Evolutionary conservation across 2,329 filamentous ascomycete genomes (phyloP).

Genomic region (Arthrobotrys musiformis): DNA sequence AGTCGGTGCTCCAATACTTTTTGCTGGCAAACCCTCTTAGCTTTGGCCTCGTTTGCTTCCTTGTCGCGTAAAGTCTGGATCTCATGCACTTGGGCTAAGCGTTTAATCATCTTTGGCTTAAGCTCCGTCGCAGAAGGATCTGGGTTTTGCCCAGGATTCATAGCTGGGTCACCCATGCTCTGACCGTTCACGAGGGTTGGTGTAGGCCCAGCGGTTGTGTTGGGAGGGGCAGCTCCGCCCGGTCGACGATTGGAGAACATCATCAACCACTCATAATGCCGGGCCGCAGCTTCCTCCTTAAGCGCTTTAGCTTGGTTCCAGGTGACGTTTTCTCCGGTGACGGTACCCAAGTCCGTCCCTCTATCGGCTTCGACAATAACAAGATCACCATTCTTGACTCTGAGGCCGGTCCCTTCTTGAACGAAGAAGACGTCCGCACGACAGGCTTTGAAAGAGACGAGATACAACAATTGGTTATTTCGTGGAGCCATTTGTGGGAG

Average conservation of each 20-base stretch:
- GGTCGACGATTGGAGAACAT: conserved; percentile 83
- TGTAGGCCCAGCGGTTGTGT: conserved; percentile 31
- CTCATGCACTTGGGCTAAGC: conserved; percentile 90
- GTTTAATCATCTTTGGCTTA: conserved; percentile 96
- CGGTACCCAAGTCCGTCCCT: conserved; percentile 92
- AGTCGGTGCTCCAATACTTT: conserved; percentile 94
- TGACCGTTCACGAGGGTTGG: conserved; percentile 56
- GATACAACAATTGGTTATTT: conserved; percentile 78
- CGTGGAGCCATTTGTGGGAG: conserved; percentile 54
- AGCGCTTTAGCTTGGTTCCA: conserved; percentile 87
- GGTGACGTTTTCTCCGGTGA: conserved; percentile 86
- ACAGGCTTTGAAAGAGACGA: conserved; percentile 96
- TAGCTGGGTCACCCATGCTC: conserved; percentile 54
- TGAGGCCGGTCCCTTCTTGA: conserved; percentile 91
- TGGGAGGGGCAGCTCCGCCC: conserved; percentile 72
- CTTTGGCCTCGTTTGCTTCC: conserved; percentile 96
- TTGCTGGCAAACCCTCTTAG: conserved; percentile 94
- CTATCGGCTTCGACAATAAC: conserved; percentile 98
- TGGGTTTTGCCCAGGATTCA: conserved; percentile 55
- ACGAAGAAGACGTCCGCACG: conserved; percentile 97
- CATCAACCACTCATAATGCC: conserved; percentile 98
- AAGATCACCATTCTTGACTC: conserved; percentile 88
- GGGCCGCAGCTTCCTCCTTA: conserved; percentile 90
- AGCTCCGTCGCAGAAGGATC: conserved; percentile 74
- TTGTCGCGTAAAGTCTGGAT: conserved; percentile 90